A percentile compares a stretch with the other conserved stretches of the same genome.
Evolutionary conservation across 2,329 filamentous ascomycete genomes (phyloP).

Genomic region (Gnomoniopsis smithogilvyi): DNA sequence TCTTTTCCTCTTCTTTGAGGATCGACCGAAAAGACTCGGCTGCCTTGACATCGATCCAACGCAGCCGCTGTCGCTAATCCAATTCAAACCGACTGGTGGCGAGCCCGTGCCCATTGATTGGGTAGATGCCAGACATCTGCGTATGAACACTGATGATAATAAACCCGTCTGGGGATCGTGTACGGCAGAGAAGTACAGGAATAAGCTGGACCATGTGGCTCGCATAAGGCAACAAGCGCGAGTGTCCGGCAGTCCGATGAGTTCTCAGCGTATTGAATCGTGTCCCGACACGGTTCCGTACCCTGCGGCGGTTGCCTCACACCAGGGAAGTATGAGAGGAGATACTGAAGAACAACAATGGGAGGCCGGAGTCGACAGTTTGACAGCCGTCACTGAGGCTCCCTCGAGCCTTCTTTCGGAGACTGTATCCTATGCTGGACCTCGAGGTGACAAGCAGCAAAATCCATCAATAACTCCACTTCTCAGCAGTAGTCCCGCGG

Average conservation of each 20-base stretch:
- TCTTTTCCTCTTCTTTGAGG: slow-evolving; percentile 10
- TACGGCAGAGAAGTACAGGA: not conserved
- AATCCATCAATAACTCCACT: not conserved
- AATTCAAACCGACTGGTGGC: not conserved
- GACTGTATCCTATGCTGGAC: too few species aligned
- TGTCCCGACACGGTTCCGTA: too few species aligned
- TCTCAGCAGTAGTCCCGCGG: not conserved
- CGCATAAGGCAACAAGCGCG: too few species aligned
- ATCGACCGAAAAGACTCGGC: not conserved
- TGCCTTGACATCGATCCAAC: slow-evolving; percentile 1
- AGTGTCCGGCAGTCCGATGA: too few species aligned
- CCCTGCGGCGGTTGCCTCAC: too few species aligned
- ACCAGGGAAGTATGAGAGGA: too few species aligned
- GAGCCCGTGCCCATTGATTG: slow-evolving; percentile 6
- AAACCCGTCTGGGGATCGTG: not conserved
- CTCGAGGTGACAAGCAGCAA: too few species aligned
- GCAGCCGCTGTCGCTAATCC: not conserved
- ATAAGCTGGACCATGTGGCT: not conserved
- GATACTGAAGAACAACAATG: too few species aligned
- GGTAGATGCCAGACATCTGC: slow-evolving; percentile 1
- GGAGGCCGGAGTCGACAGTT: too few species aligned
- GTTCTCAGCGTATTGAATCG: too few species aligned
- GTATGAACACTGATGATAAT: not conserved
- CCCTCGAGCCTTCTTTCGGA: too few species aligned
- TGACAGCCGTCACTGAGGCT: too few species aligned